Percentiles rank a stretch among this genome's conserved stretches.
phyloP scores from a whole-genome alignment of 2,329 filamentous ascomycete species.

The Aspergillus puulaauensis region DNA sequence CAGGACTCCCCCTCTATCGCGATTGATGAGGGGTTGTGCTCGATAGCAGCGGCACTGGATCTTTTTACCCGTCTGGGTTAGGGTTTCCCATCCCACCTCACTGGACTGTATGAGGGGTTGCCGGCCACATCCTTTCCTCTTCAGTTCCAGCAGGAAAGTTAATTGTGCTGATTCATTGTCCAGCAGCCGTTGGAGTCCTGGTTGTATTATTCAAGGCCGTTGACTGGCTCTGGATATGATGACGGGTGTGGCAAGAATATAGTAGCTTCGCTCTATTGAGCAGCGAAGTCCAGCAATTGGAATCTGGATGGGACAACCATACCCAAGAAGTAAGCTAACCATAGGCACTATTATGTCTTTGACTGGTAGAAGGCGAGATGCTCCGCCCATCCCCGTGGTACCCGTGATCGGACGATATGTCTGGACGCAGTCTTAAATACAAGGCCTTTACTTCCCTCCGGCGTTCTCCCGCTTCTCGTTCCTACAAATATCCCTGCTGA shows the following conservation, averaged over 20 bases:
- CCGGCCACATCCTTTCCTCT: neutral
- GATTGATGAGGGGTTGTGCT: neutral
- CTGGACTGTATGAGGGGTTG: neutral
- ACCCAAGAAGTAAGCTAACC: too few relatives aligned
- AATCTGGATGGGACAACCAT: too few relatives aligned
- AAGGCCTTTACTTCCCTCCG: neutral
- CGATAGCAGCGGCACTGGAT: constrained; percentile 14
- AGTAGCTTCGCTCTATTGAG: neutral
- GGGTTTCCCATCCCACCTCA: constrained; percentile 11
- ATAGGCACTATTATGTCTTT: neutral
- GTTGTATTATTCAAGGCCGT: neutral
- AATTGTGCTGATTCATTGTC: neutral
- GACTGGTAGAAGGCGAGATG: neutral
- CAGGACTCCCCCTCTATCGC: too few relatives aligned
- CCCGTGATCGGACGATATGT: neutral
- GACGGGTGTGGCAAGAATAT: too few relatives aligned
- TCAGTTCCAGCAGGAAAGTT: neutral
- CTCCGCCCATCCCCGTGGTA: neutral
- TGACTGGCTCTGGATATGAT: neutral
- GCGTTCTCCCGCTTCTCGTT: neutral
- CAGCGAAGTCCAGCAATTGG: neutral
- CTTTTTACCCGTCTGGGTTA: constrained; percentile 22
- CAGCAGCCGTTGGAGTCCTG: neutral
- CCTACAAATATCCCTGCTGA: neutral
- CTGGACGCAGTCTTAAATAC: neutral